Evolutionary conservation across 2,329 filamentous ascomycete genomes (phyloP).

Genomic region (Colletotrichum coccodes): DNA sequence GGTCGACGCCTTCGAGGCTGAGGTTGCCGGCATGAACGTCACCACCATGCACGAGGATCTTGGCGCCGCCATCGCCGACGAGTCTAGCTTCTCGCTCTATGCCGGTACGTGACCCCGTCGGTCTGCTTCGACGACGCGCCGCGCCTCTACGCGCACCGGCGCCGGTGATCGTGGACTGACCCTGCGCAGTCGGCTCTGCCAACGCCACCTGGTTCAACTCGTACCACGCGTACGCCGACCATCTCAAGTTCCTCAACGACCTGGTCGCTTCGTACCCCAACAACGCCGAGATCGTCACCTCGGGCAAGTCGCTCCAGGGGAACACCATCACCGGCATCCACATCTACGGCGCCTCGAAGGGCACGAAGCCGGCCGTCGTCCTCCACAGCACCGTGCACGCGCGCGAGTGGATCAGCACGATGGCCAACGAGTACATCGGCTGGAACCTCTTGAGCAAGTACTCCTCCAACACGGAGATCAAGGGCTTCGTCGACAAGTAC

Average conservation of each 20-base stretch:
- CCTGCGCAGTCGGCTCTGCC: conserved; percentile 23
- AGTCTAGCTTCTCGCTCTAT: conserved; percentile 45
- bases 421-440: conserved; percentile 56
- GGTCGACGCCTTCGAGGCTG: conserved; percentile 45
- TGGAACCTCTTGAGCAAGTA: conserved; percentile 54
- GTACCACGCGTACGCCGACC: conserved; percentile 57
- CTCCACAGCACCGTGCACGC: conserved; percentile 62
- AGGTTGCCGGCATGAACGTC: conserved; percentile 42
- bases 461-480: conserved; percentile 40
- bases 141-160: neutral
- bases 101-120: neutral
- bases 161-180: neutral
- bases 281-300: conserved; percentile 52
- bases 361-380: conserved; percentile 55
- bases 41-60: conserved; percentile 51
- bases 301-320: conserved; percentile 52
- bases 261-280: conserved; percentile 47
- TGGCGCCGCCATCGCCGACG: conserved; percentile 48
- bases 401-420: conserved; percentile 59
- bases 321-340: conserved; percentile 66
- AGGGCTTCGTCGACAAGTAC: conserved; percentile 61
- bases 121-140: neutral
- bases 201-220: conserved; percentile 53
- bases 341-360: conserved; percentile 52
- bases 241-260: conserved; percentile 51